These are phyloP conservation scores for Pleoardoris graminearum DNA, from an alignment of 2,329 filamentous ascomycete genomes.

Conservation along the genomic window DNA sequence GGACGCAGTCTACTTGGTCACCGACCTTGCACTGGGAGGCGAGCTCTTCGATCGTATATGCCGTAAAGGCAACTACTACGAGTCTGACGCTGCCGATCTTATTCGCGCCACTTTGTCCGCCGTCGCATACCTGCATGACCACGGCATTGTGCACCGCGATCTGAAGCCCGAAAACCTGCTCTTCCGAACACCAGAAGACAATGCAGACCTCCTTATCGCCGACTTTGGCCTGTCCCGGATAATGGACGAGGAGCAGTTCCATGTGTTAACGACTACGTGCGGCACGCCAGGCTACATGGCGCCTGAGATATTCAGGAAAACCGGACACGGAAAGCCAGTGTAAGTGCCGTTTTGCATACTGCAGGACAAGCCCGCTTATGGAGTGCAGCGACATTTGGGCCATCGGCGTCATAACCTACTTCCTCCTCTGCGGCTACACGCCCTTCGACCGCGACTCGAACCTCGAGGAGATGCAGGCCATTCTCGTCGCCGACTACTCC, in stretches of 20 bases:
- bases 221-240: conserved; percentile 95
- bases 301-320: conserved; percentile 99
- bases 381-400: conserved; percentile 82
- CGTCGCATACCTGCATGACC: conserved; percentile 97
- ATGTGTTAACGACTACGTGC: conserved; percentile 95
- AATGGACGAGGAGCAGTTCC: conserved; percentile 99
- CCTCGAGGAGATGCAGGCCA: conserved; percentile 99
- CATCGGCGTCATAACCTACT: conserved; percentile 97
- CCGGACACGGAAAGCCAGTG: conserved; percentile 95
- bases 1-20: conserved; percentile 81
- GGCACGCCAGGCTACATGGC: conserved; percentile 99
- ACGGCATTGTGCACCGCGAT: conserved; percentile 97
- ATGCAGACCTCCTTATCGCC: conserved; percentile 93
- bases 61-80: conserved; percentile 97
- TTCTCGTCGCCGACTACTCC: conserved; percentile 92
- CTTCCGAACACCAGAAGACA: conserved; percentile 96
- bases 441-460: conserved; percentile 97
- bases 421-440: conserved; percentile 95
- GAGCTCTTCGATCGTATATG: conserved; percentile 99
- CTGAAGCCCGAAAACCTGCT: conserved; percentile 96
- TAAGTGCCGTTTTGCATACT: conserved; percentile 40
- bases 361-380: conserved; percentile 15
- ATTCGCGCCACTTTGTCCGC: conserved; percentile 93
- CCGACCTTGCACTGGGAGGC: conserved; percentile 91
- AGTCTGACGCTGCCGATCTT: conserved; percentile 92